Evolutionary conservation across 768 basidiomycete species (phyloP).

Genomic region (Tricholomella constricta): DNA sequence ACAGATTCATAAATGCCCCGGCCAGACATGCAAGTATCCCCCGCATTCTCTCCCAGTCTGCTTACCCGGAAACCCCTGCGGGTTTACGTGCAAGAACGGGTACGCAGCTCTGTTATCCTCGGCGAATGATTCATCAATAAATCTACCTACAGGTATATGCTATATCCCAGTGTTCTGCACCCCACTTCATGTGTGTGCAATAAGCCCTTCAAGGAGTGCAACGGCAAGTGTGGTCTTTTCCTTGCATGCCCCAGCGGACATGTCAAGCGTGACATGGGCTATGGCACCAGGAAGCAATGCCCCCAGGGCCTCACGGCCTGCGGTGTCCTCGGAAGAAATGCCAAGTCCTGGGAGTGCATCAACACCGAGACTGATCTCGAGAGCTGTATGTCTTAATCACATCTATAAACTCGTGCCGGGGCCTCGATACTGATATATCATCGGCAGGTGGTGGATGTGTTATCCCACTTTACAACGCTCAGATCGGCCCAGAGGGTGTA

Average conservation of each 20-base stretch:
- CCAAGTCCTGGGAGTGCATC: constrained; percentile 50
- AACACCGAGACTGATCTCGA: constrained; percentile 49
- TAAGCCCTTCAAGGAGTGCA: constrained; percentile 45
- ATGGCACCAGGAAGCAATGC: constrained; percentile 33
- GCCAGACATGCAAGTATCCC: constrained; percentile 41
- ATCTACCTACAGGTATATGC: constrained; percentile 3
- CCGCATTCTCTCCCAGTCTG: constrained; percentile 40
- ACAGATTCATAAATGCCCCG: constrained; percentile 12
- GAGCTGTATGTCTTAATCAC: constrained; percentile 45
- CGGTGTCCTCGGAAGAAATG: constrained; percentile 39
- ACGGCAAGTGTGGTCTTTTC: constrained; percentile 46
- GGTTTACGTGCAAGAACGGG: constrained; percentile 48
- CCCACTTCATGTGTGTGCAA: constrained; percentile 46
- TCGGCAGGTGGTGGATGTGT: constrained; percentile 50
- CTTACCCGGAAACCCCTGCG: constrained; percentile 37
- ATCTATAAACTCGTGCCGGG: neutral
- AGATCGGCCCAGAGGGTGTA: constrained; percentile 30
- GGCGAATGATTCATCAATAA: neutral
- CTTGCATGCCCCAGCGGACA: constrained; percentile 35
- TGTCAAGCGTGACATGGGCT: constrained; percentile 32
- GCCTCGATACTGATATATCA: neutral
- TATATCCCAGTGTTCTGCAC: constrained; percentile 29
- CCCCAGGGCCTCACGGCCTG: constrained; percentile 42
- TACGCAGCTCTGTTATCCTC: constrained; percentile 22
- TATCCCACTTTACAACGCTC: constrained; percentile 30